phyloP scores from a whole-genome alignment of 2,329 filamentous ascomycete genomes.

The Helotiales sp. region DNA sequence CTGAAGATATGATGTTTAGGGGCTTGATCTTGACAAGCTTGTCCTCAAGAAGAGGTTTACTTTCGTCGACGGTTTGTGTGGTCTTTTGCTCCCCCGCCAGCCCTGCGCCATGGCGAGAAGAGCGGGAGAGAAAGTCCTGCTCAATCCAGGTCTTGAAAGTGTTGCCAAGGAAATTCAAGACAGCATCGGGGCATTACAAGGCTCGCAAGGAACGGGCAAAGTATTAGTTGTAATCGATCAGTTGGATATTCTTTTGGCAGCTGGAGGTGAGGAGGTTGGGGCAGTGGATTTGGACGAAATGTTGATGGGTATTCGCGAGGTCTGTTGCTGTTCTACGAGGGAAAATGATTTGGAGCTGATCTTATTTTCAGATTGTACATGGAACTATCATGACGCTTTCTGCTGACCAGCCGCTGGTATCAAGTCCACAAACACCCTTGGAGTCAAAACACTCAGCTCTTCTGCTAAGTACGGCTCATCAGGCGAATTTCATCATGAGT shows the following conservation, averaged over 20 bases:
- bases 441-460: conserved; percentile 76
- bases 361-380: conserved; percentile 58
- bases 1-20: conserved; percentile 49
- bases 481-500: conserved; percentile 72
- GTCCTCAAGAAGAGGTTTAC: conserved; percentile 63
- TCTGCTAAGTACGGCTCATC: conserved; percentile 73
- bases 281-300: conserved; percentile 57
- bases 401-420: conserved; percentile 76
- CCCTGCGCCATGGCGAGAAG: conserved; percentile 5
- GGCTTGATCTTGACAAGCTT: conserved; percentile 71
- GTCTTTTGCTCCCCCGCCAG: conserved; percentile 34
- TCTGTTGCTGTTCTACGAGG: conserved; percentile 45
- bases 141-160: conserved; percentile 24
- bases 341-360: background rate
- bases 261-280: conserved; percentile 53
- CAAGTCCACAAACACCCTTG: conserved; percentile 63
- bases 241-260: conserved; percentile 67
- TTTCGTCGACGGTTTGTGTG: conserved; percentile 71
- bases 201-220: conserved; percentile 39
- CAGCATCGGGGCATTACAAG: conserved; percentile 29
- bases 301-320: conserved; percentile 66
- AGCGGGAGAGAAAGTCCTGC: conserved; percentile 26
- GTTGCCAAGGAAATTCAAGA: conserved; percentile 32
- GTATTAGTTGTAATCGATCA: conserved; percentile 70
- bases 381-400: conserved; percentile 69